Evolutionary conservation across 2,329 filamentous ascomycete species (phyloP), one percentile per base, ranked within the genome.

Genomic region (Hypoxylon sp.): DNA sequence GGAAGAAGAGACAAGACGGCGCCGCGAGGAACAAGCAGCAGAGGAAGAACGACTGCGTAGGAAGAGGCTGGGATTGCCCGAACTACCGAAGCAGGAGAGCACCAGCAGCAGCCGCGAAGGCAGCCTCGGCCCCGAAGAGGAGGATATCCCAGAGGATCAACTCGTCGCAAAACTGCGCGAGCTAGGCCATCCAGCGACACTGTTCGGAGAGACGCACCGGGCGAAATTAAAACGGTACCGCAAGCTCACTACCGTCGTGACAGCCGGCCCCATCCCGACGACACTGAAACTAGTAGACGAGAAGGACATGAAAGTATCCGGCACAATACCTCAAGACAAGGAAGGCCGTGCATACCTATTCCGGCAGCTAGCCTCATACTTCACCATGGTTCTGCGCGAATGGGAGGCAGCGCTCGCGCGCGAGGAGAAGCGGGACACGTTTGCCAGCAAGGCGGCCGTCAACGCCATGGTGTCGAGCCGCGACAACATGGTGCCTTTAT

Each of bases 311-410:
- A 95, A 94, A 79, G 89, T 98, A 1, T 83, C 85, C 14, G 81
- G 93, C 9, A 87, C 88, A 1, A 84, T 82, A 1, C 80, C 86
- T 1, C 84, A 86, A 73, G 91, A 94, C 72, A 82, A 82, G 19
- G 87, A 90, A 43, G 91, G 84, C 0, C 87, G 89, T 49, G 82
- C 86, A 48, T 94, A 91, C 79, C 83, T 99, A 43, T 95, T 91
- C 82, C 87, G 95, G 10, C 95, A 99, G 80, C 85, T 99, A 61
- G 93, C 92, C 19, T 96, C 93, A 52, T 99, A 98, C 83, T 98
- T 99, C 82, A 97, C 93, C 58, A 93, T 99, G 89, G 89, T 99
- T n/a, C 83, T 99, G 63, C 87, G 86, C 48, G 95, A 97, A 79
- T 99, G 97, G 91, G 89, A 94, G 74, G 77, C 82, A 43, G 94